Evolutionary conservation across 2,329 filamentous ascomycete species (phyloP), one percentile per base, ranked within the genome.

Genomic region (Fusarium nelsonii): DNA sequence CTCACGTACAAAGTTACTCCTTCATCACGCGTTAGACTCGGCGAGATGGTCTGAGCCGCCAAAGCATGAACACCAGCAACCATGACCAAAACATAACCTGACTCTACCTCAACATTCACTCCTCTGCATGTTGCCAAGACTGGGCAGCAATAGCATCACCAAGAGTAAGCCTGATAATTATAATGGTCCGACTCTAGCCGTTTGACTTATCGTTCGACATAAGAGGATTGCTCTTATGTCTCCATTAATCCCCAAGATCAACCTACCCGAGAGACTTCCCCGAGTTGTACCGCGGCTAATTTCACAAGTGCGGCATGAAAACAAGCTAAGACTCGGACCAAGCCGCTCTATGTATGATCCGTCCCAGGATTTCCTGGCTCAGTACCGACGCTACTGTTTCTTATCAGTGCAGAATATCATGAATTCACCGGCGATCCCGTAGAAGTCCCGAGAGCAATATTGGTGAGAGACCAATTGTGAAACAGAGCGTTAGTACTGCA

Each of bases 141-240:
- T 40, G 48, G 48, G 48, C 48, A 51, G 3, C 48, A 30, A 51
- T 51, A 40, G 8, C 9, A 48, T n/a, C 34, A 48, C 45, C 10
- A 48, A 34, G 5, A 12, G 23, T 11, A 20, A 39, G 34, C 48
- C 23, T 8, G 26, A 51, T 14, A 14, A 18, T 4, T 18, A 1
- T 1, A 11, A 50, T 40, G n/a, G 34, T 51, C 48, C 34, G 34
- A 51, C 48, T 40, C 30, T 39, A 30, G 26, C 48, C 34, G 48
- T 51, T 51, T 30, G 48, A 40, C 23, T 11, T 12, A 18, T 50
- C 16, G 33, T 12, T 26, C 33, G 33, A 50, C 6, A 39, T 50
- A 12, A 7, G 8, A 32, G n/a, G n/a, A 45, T 9, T 15, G 3
- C 2, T 4, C 23, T n/a, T 9, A 10, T n/a, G n/a, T 16, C 20